Evolutionary conservation across 2,329 filamentous ascomycete genomes (phyloP).

Genomic region (Bertia moriformis): DNA sequence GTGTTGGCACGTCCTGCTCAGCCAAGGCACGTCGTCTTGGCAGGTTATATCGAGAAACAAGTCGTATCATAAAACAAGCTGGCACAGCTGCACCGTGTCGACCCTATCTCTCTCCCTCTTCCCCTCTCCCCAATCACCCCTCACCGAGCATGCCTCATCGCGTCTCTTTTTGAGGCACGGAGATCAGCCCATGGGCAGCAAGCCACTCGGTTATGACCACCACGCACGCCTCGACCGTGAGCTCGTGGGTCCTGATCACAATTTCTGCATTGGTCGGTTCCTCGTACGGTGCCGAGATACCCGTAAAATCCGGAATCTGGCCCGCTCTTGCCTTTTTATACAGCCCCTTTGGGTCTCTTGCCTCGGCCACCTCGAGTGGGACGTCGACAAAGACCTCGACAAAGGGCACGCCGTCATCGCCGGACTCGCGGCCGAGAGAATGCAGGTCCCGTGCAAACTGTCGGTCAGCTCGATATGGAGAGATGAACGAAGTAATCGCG

Average conservation of each 20-base stretch:
- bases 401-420: slow-evolving; percentile 62
- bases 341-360: slow-evolving; percentile 89
- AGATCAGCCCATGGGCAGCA: slow-evolving; percentile 49
- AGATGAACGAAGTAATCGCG: slow-evolving; percentile 92
- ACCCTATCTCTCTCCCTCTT: background rate
- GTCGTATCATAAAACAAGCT: too few species aligned
- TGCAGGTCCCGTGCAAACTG: slow-evolving; percentile 71
- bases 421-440: slow-evolving; percentile 36
- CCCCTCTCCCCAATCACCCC: slow-evolving; percentile 1
- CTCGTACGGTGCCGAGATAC: slow-evolving; percentile 90
- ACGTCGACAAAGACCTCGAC: slow-evolving; percentile 91
- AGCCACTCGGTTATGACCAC: slow-evolving; percentile 70
- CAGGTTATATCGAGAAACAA: too few species aligned
- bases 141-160: slow-evolving; percentile 1
- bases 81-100: too few species aligned
- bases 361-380: slow-evolving; percentile 78
- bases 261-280: slow-evolving; percentile 75
- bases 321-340: slow-evolving; percentile 94
- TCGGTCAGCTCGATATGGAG: slow-evolving; percentile 78
- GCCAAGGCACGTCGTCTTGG: background rate
- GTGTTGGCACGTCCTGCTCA: background rate
- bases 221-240: slow-evolving; percentile 77
- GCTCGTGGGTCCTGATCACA: slow-evolving; percentile 67
- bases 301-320: slow-evolving; percentile 94
- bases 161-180: slow-evolving; percentile 12